Evolutionary conservation across 371 early-diverging fungal genomes (phyloP).

Genomic region (Rhizopus stolonifer): DNA sequence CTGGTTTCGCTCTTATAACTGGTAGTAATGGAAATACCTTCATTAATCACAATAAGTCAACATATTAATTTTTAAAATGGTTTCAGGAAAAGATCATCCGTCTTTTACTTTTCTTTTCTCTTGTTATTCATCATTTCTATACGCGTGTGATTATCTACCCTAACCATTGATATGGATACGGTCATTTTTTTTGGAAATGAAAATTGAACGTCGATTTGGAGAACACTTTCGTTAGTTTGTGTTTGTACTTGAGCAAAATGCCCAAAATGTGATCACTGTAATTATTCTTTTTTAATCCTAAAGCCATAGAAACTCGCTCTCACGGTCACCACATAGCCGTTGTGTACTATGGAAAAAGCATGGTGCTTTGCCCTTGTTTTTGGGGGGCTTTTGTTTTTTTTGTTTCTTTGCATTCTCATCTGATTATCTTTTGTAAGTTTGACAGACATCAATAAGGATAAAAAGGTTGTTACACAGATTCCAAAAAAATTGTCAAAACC

Average conservation of each 20-base stretch:
- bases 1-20: too few relatives aligned
- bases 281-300: constrained; percentile 15
- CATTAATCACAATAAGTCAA: constrained; percentile 14
- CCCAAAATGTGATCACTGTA: constrained; percentile 13
- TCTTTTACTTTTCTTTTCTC: constrained; percentile 12
- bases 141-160: constrained; percentile 10
- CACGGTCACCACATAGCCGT: constrained; percentile 12
- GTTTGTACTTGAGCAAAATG: constrained; percentile 18
- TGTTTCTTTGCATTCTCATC: constrained; percentile 6
- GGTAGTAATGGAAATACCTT: constrained; percentile 13
- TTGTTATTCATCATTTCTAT: constrained; percentile 11
- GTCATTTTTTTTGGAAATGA: constrained; percentile 8
- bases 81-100: constrained; percentile 14
- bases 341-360: constrained; percentile 19
- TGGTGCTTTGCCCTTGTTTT: constrained; percentile 12
- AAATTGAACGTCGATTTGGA: background rate
- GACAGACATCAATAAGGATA: constrained; percentile 11
- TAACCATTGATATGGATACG: constrained; percentile 13
- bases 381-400: too few relatives aligned
- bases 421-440: constrained; percentile 18
- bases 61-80: constrained; percentile 14
- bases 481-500: too few relatives aligned
- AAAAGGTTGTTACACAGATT: constrained; percentile 16
- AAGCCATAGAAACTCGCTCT: constrained; percentile 12
- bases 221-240: constrained; percentile 7